Evolutionary conservation across 805 yeast genomes (phyloP).

Genomic region (Priceomyces castillae): DNA sequence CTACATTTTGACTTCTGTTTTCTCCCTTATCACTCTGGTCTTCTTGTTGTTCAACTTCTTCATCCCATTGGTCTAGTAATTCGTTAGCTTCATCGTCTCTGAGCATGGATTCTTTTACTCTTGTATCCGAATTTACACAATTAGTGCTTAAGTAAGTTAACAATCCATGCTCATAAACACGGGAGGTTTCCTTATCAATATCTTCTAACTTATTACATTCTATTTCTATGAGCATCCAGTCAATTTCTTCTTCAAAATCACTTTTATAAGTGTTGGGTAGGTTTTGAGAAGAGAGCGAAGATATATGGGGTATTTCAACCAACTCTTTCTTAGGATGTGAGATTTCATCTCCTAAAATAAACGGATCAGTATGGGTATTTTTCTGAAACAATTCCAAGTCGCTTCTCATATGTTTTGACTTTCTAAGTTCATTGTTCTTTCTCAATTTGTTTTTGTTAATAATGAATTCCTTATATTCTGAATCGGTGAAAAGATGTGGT

Average conservation of each 20-base stretch:
- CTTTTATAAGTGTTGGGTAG: not conserved
- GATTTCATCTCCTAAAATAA: not conserved
- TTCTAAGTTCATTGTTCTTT: conserved; percentile 6
- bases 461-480: conserved; percentile 3
- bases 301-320: not conserved
- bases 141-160: conserved; percentile 16
- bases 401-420: conserved; percentile 5
- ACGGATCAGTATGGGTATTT: not conserved
- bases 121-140: conserved; percentile 3
- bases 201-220: conserved; percentile 13
- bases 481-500: not conserved
- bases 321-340: not conserved
- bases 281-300: not conserved
- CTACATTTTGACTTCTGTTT: not conserved
- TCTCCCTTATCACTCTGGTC: not conserved
- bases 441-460: conserved; percentile 4
- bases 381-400: not conserved
- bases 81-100: conserved; percentile 7
- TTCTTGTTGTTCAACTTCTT: conserved; percentile 2
- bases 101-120: conserved; percentile 9
- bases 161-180: conserved; percentile 18
- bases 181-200: conserved; percentile 12
- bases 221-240: not conserved
- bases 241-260: conserved; percentile 3
- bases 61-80: conserved; percentile 4